These are phyloP conservation scores for Pseudogymnoascus sp. DNA, from an alignment of 2,329 filamentous ascomycete genomes.

Conservation along the genomic window DNA sequence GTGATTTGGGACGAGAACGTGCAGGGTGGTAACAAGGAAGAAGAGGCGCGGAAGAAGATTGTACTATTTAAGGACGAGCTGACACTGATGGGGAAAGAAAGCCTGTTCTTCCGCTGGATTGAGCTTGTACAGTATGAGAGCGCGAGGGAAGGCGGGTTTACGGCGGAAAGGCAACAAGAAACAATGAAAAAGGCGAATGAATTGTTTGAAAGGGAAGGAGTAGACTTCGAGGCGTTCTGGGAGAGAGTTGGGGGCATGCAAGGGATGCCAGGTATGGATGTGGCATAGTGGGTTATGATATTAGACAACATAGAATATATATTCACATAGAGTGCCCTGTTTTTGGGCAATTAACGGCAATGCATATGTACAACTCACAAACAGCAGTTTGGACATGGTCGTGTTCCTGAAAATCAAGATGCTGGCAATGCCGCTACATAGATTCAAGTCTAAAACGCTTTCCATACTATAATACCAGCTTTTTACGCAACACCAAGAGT, in stretches of 20 bases:
- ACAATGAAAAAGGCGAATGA: slow-evolving; percentile 67
- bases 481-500: slow-evolving; percentile 63
- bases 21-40: slow-evolving; percentile 38
- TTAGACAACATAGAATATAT: not conserved
- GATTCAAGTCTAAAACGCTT: slow-evolving; percentile 8
- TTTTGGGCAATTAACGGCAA: not conserved
- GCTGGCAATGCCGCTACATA: slow-evolving; percentile 7
- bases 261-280: slow-evolving; percentile 43
- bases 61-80: slow-evolving; percentile 73
- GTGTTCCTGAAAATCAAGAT: not conserved
- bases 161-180: slow-evolving; percentile 60
- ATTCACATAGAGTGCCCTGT: not conserved
- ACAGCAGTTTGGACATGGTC: not conserved
- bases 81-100: slow-evolving; percentile 70
- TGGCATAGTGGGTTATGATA: not conserved
- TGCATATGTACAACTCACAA: not conserved
- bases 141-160: slow-evolving; percentile 69
- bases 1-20: slow-evolving; percentile 55
- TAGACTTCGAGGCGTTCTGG: slow-evolving; percentile 81
- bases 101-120: slow-evolving; percentile 85
- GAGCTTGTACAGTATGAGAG: slow-evolving; percentile 87
- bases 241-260: slow-evolving; percentile 57
- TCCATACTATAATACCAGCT: not conserved
- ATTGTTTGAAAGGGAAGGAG: slow-evolving; percentile 63
- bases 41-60: slow-evolving; percentile 65